A percentile compares a stretch with the other conserved stretches of the same genome.
phyloP scores from a whole-genome alignment of 306 rosid species.

The Gynostemma pentaphyllum region DNA sequence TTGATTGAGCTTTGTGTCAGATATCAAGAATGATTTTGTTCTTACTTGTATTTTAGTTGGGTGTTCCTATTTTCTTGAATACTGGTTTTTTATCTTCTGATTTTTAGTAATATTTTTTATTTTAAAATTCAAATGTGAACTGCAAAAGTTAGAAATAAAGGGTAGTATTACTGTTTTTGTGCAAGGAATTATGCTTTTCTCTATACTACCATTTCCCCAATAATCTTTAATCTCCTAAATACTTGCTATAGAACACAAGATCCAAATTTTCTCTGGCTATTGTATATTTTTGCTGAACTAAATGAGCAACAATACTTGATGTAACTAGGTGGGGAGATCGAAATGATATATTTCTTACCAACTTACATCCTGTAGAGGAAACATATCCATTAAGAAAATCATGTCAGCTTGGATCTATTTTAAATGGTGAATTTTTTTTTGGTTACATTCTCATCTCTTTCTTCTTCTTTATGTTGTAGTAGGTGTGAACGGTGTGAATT shows the following conservation, averaged over 20 bases:
- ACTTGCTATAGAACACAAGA: background rate
- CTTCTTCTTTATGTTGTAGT: background rate
- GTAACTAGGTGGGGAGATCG: background rate
- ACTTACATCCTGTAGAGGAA: background rate
- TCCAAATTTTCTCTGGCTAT: background rate
- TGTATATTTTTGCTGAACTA: background rate
- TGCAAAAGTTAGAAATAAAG: background rate
- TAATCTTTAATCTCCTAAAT: background rate
- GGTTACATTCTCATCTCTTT: background rate
- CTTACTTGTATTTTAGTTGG: background rate
- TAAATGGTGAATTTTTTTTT: background rate
- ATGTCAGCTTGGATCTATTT: slow-evolving; percentile 3
- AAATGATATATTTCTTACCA: background rate
- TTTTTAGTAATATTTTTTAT: background rate
- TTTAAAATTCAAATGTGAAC: background rate
- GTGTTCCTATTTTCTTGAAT: background rate
- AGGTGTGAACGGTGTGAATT: background rate
- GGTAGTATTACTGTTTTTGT: background rate
- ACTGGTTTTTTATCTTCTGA: background rate
- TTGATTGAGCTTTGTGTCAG: background rate
- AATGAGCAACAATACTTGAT: background rate
- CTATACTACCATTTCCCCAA: background rate
- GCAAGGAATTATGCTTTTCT: background rate
- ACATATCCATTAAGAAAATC: background rate
- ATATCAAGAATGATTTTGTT: background rate